Conservation (phyloP, 441 rosid genomes). For the Erodium texanum region DNA sequence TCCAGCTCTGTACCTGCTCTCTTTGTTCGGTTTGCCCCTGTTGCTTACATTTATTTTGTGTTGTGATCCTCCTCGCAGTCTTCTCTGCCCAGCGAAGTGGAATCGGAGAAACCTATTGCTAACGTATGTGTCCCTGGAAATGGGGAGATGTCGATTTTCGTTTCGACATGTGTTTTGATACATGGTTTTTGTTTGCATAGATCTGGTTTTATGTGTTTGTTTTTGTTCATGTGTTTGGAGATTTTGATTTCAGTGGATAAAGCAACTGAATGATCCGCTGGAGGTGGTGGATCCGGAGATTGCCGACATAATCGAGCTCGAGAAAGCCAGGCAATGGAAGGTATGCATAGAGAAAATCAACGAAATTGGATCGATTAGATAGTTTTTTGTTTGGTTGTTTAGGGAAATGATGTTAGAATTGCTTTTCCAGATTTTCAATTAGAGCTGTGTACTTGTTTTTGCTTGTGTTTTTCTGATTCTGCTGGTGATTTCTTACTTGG, state of each 20-base stretch:
- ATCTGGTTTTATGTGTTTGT: constrained; percentile 1
- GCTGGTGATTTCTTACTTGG: neutral
- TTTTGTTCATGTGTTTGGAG: neutral
- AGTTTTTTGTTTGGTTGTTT: neutral
- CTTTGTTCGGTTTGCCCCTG: neutral
- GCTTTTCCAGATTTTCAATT: neutral
- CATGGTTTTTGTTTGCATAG: neutral
- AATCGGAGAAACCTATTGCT: constrained; percentile 50
- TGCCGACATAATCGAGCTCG: constrained; percentile 75
- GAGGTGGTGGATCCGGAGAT: constrained; percentile 82
- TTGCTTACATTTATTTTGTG: constrained; percentile 2
- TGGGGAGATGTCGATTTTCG: neutral
- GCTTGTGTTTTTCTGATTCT: neutral
- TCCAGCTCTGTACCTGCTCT: neutral
- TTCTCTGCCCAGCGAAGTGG: constrained; percentile 24
- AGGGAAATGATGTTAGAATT: neutral
- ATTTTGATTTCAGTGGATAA: constrained; percentile 53
- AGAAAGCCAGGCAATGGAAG: constrained; percentile 98
- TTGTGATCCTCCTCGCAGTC: constrained; percentile 37
- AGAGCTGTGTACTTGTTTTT: neutral
- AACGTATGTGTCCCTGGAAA: constrained; percentile 26
- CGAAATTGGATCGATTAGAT: neutral
- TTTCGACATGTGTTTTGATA: neutral
- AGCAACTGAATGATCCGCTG: constrained; percentile 69
- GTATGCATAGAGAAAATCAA: constrained; percentile 22